Base-by-base conservation (phyloP, 2,329 filamentous ascomycete genomes). In the Phoma herbarum region DNA sequence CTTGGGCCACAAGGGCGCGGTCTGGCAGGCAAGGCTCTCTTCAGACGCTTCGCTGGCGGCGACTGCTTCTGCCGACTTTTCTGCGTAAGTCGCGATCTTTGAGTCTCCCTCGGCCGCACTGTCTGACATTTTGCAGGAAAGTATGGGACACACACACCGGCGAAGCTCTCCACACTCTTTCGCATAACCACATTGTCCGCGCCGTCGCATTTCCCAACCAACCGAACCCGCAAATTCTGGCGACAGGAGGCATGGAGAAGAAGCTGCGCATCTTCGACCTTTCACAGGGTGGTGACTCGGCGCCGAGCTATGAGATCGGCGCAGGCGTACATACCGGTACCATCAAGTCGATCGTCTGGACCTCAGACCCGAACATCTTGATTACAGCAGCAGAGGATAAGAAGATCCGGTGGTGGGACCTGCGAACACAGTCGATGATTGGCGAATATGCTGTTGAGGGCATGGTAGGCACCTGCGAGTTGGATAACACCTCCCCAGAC, bases 281-380 rank as follows among this genome's bases (percentile, higher is more conserved):
- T 16, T 87, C 87, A 16, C 86, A 88, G 60, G 82, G 85, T 51
- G 71, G 85, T 52, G 71, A 75, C 63, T 70, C 74, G 33, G 75
- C 82, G 39, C 79, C 84, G 5, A 86, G 89, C 61, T 95, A 93
- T 72, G 95, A 98, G 76, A 94, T 99, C 66, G 95, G 93, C 20
- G 85, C 89, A 7, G 92, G 91, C 33, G 85, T 90, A 12, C 95
- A 99, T 76, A 88, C 86, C 16, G 91, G 90, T 45, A 91, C 91
- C 29, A 98, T 99, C 84, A 98, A 97, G 78, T 93, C 92, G 57
- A 96, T 99, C 61, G 91, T 96, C 61, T 99, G 95, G 95, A 92
- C 92, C 51, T 86, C 88, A 59, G 91, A 96, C 71, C 90, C 91
- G 49, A 96, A 95, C 70, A 88, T 94, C 63, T 83, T 99, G 57